Percentiles rank a stretch among this genome's conserved stretches.
These are phyloP conservation scores for Fusarium sp. DNA, from an alignment of 2,329 filamentous ascomycete genomes.

Conservation along the genomic window DNA sequence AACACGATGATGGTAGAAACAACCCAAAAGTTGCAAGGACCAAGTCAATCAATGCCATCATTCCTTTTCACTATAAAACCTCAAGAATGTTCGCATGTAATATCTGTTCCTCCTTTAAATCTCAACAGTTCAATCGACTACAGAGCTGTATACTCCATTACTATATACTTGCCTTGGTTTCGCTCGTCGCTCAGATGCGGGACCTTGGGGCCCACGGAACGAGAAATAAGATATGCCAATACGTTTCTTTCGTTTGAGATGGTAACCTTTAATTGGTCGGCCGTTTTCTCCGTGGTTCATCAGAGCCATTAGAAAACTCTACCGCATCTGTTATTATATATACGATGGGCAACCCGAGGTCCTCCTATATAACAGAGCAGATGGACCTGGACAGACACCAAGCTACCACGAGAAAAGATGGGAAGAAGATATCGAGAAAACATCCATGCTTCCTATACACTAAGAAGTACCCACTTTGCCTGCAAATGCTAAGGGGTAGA, in stretches of 20 bases:
- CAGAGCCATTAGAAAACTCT: background rate
- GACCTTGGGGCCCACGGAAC: background rate
- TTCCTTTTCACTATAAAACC: background rate
- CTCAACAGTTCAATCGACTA: background rate
- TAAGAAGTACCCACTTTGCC: background rate
- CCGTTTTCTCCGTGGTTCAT: background rate
- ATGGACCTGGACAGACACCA: background rate
- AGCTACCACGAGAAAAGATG: background rate
- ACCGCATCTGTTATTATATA: background rate
- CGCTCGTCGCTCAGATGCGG: background rate
- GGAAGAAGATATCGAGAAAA: background rate
- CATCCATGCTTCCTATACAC: background rate
- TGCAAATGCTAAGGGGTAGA: background rate
- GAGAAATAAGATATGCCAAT: background rate
- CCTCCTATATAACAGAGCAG: background rate
- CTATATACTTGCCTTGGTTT: background rate
- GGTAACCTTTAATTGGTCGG: background rate
- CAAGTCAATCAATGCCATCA: background rate
- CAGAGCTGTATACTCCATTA: background rate
- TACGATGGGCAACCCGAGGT: background rate
- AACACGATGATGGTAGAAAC: background rate
- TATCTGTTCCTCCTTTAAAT: background rate
- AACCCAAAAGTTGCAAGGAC: rapidly evolving
- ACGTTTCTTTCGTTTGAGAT: background rate
- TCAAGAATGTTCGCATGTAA: background rate